A percentile compares a stretch with the other conserved stretches of the same genome.
phyloP scores from a whole-genome alignment of 2,329 filamentous ascomycete species.

The Colletotrichum endophyticum region DNA sequence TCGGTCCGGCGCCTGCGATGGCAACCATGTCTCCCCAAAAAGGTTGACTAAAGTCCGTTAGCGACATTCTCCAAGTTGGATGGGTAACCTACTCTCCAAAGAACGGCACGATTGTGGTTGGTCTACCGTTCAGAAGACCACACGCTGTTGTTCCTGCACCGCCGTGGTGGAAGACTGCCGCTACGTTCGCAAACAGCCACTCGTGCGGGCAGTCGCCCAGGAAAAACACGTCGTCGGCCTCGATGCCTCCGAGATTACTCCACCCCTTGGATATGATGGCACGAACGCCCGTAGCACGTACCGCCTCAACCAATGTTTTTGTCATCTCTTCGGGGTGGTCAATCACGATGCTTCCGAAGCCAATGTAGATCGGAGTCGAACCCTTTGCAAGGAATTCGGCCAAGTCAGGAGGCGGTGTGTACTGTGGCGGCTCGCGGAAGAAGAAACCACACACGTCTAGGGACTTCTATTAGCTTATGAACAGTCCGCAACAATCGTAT shows the following conservation, averaged over 20 bases:
- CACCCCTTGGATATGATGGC: constrained; percentile 21
- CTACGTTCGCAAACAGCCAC: constrained; percentile 61
- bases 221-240: constrained; percentile 43
- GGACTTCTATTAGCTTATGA: neutral
- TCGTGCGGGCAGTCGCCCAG: constrained; percentile 59
- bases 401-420: constrained; percentile 57
- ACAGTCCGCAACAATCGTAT: neutral
- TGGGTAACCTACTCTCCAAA: constrained; percentile 35
- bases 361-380: constrained; percentile 32
- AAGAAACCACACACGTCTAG: constrained; percentile 27
- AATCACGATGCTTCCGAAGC: constrained; percentile 21
- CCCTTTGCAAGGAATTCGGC: constrained; percentile 61
- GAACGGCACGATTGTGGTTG: constrained; percentile 60
- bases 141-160: constrained; percentile 62
- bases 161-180: constrained; percentile 61
- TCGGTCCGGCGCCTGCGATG: constrained; percentile 43
- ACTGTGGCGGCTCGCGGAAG: constrained; percentile 22
- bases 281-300: constrained; percentile 1
- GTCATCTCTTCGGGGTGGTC: constrained; percentile 19
- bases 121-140: constrained; percentile 52
- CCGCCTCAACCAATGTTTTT: constrained; percentile 9
- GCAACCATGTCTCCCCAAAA: constrained; percentile 49
- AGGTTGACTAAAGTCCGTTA: constrained; percentile 33
- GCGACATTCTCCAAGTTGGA: no score
- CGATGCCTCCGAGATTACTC: constrained; percentile 18